Conservation (phyloP, 257 asterid species). For the Capsicum pubescens region DNA sequence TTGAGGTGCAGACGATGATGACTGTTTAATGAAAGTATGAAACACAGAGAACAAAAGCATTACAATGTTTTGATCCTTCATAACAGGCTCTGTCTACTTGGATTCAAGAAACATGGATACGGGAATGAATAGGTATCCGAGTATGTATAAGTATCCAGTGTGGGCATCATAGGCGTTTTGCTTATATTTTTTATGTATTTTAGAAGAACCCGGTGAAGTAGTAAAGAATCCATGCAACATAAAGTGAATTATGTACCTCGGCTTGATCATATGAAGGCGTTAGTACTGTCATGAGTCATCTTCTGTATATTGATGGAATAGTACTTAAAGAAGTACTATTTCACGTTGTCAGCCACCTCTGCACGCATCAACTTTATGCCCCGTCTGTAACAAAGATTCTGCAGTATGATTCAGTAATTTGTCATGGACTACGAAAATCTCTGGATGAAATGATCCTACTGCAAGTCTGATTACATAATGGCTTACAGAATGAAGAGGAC, state of each 20-base stretch:
- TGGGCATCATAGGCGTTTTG: background rate
- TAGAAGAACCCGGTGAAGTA: background rate
- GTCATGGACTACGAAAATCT: background rate
- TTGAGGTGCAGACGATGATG: background rate
- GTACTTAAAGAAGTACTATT: constrained; percentile 72
- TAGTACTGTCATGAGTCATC: constrained; percentile 61
- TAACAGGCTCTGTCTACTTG: background rate
- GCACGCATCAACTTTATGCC: constrained; percentile 68
- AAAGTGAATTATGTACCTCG: constrained; percentile 51
- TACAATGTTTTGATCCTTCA: background rate
- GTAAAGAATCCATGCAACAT: background rate
- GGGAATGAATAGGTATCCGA: too few species aligned
- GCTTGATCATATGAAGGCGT: constrained; percentile 83
- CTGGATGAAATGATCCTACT: background rate
- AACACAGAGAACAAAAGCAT: background rate
- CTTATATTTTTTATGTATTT: too few species aligned
- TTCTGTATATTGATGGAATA: constrained; percentile 91
- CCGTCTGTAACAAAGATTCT: constrained; percentile 95
- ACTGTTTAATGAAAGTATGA: background rate
- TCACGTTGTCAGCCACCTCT: constrained; percentile 85
- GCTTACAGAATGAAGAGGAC: background rate
- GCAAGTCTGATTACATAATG: background rate
- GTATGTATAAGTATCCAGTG: background rate
- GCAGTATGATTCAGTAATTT: constrained; percentile 25
- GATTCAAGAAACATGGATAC: background rate